Percentiles rank a stretch among this genome's conserved stretches.
These are phyloP conservation scores for Fusarium solani-melongenae DNA, from an alignment of 2,329 filamentous ascomycete species.

Conservation along the genomic window DNA sequence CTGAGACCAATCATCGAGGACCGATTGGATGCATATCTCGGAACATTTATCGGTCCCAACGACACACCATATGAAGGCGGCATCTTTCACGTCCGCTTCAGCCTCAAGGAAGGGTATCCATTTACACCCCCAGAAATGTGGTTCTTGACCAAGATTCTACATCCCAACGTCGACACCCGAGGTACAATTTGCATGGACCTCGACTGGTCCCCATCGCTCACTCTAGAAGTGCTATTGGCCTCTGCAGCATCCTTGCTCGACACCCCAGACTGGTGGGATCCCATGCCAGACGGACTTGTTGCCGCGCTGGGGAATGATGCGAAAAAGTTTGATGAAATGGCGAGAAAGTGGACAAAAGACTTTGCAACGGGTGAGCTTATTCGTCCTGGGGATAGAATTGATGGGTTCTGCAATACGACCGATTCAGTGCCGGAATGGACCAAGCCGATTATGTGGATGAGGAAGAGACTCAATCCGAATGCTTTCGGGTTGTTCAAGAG, in stretches of 20 bases:
- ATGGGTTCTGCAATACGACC: background rate
- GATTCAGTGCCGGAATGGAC: background rate
- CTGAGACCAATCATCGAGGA: background rate
- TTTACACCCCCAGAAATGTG: background rate
- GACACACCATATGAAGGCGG: background rate
- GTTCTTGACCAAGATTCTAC: background rate
- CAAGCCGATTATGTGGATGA: background rate
- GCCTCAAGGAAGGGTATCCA: background rate
- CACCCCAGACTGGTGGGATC: background rate
- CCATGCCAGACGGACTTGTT: background rate
- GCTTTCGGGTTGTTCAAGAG: background rate
- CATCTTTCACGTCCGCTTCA: background rate
- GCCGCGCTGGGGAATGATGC: background rate
- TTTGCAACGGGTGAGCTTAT: background rate
- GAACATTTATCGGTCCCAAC: background rate
- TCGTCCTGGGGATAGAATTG: background rate
- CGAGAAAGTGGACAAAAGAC: background rate
- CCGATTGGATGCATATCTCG: background rate
- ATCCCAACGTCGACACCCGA: background rate
- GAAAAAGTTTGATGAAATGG: background rate
- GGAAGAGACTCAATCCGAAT: background rate
- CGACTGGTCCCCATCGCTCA: background rate
- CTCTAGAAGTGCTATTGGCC: background rate
- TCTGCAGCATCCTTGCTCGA: background rate
- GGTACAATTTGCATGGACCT: background rate